A percentile compares a stretch with the other conserved stretches of the same genome.
Conservation (phyloP, 1,284 basidiomycete species). For the Irpex sp. region DNA sequence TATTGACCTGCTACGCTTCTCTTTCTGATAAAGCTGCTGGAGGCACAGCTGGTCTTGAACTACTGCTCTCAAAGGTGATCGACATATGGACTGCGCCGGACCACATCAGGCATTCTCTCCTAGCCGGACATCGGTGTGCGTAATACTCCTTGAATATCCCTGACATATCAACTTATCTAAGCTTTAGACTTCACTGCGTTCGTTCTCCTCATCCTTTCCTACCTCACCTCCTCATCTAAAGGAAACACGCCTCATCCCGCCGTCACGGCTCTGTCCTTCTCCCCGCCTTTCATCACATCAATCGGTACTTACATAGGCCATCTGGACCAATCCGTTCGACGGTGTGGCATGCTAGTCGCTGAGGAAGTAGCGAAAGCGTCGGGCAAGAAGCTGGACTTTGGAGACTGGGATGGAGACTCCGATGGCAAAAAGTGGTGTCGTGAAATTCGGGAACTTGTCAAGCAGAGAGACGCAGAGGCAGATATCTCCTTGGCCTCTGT, state of each 20-base stretch:
- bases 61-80: conserved; percentile 44
- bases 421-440: conserved; percentile 69
- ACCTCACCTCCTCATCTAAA: neutral
- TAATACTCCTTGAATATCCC: conserved; percentile 45
- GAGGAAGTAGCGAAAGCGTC: conserved; percentile 68
- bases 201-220: conserved; percentile 17
- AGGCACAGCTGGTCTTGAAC: conserved; percentile 43
- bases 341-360: conserved; percentile 92
- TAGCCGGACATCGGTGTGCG: conserved; percentile 67
- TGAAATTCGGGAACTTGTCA: conserved; percentile 49
- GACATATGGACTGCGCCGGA: conserved; percentile 65
- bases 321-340: conserved; percentile 71
- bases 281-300: conserved; percentile 66
- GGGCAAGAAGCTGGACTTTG: conserved; percentile 74
- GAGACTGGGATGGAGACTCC: conserved; percentile 79
- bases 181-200: neutral
- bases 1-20: conserved; percentile 66
- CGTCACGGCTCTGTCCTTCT: conserved; percentile 43
- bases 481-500: neutral
- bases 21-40: conserved; percentile 27
- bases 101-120: conserved; percentile 70
- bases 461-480: conserved; percentile 48
- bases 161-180: conserved; percentile 33
- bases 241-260: conserved; percentile 3
- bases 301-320: conserved; percentile 80